Evolutionary conservation across 129 eudicot species (phyloP), one percentile per base, ranked within the genome.

Genomic region (Logfia minima): DNA sequence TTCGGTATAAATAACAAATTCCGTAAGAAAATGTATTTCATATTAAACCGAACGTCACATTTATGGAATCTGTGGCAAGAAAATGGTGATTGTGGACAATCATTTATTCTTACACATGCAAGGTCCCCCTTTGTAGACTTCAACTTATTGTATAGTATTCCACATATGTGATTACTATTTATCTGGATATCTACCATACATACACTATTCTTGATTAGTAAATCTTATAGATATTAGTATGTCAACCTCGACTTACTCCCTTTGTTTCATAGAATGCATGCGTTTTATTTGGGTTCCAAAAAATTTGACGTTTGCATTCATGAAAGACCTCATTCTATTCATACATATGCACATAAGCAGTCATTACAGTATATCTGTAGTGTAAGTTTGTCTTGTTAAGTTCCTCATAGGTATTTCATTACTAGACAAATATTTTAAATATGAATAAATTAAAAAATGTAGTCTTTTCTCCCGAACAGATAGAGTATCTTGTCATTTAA

Each of bases 61-160:
- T 65, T 23, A 35, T 8, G 62, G 24, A 68, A 67, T 70, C 31
- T 11, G 2, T 16, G 17, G 16, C 56, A 53, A 70, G 22, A 70
- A 70, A 52, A 64, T 66, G 29, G 37, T 78, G 69, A 70, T 39
- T 17, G 35, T 59, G 34, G 14, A 64, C 29, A 19, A 32, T 68
- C 32, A 26, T 53, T 51, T 29, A 71, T 74, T 53, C 76, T 64
- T 16, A 5, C 70, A 16, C 70, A 31, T 65, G 67, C 67, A 62
- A 61, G 67, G 34, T 26, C 18, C 18, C 67, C 11, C 18, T 16
- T 62, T 62, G 18, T 37, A 9, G 67, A 21, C 18, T 62, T 62
- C 37, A 65, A 18, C 2, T 65, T 65, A 65, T 9, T 31, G 19
- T 16, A 28, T 26, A 31, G 69, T n/a, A 29, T 3, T 64, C 23